Percentiles rank a stretch among this genome's conserved stretches.
Evolutionary conservation across 805 yeast species (phyloP).

Genomic region (Sugiyamaella americana): DNA sequence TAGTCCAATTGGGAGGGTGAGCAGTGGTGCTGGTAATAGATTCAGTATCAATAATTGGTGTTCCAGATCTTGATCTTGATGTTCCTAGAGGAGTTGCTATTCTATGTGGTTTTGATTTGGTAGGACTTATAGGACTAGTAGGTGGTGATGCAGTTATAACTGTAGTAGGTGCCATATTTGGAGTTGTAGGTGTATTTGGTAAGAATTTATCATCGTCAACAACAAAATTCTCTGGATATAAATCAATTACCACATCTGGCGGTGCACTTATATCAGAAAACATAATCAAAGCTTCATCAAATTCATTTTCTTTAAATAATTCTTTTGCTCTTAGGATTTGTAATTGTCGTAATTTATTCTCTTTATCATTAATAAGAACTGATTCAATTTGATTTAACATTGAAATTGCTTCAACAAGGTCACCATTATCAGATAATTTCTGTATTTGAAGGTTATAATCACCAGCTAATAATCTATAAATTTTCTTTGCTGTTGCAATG

Average conservation of each 20-base stretch:
- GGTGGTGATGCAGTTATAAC: no score
- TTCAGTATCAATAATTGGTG: not conserved
- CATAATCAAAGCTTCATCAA: constrained; percentile 36
- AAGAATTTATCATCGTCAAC: not conserved
- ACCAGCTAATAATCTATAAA: constrained; percentile 27
- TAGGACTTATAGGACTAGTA: no score
- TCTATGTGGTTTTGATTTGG: not conserved
- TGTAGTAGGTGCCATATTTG: not conserved
- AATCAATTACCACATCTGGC: constrained; percentile 45
- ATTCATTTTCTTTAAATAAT: constrained; percentile 30
- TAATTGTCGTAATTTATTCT: constrained; percentile 38
- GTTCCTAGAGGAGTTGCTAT: not conserved
- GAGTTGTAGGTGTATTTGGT: not conserved
- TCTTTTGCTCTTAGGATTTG: constrained; percentile 38
- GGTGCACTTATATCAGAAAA: constrained; percentile 55
- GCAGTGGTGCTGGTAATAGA: not conserved
- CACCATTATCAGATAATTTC: constrained; percentile 27
- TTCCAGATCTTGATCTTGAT: not conserved
- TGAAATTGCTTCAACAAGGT: constrained; percentile 41
- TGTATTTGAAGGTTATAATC: constrained; percentile 34
- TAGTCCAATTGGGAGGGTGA: not conserved
- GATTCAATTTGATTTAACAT: constrained; percentile 34
- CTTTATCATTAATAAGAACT: constrained; percentile 27
- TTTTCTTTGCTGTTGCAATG: constrained; percentile 27
- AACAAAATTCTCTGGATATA: constrained; percentile 36